Percentiles rank a stretch among this genome's conserved stretches.
Evolutionary conservation across 805 yeast genomes (phyloP).

Genomic region (Ogataea allantospora): DNA sequence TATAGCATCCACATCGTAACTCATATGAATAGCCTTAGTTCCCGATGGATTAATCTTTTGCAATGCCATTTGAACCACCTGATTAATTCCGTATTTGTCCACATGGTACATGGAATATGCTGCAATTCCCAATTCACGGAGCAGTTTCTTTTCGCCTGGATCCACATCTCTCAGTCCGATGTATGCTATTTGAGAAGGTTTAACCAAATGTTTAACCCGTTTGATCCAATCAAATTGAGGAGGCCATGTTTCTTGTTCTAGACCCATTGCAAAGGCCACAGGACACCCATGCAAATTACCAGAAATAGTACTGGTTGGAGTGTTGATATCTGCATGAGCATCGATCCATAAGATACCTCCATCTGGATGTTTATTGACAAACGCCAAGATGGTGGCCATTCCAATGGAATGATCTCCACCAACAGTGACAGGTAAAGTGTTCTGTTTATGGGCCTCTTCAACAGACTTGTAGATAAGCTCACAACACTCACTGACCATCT

Average conservation of each 20-base stretch:
- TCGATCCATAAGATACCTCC: constrained; percentile 94
- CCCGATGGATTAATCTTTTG: constrained; percentile 71
- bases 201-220: constrained; percentile 56
- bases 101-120: constrained; percentile 96
- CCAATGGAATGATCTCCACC: constrained; percentile 99
- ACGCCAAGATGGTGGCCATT: constrained; percentile 87
- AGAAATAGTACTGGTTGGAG: constrained; percentile 75
- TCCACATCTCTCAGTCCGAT: constrained; percentile 95
- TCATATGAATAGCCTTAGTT: constrained; percentile 74
- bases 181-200: constrained; percentile 74
- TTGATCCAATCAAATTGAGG: constrained; percentile 70
- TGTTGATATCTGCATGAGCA: constrained; percentile 97
- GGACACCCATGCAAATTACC: constrained; percentile 98
- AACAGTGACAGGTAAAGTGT: constrained; percentile 71
- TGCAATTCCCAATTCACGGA: constrained; percentile 67
- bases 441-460: constrained; percentile 43
- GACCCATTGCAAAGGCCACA: constrained; percentile 83
- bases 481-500: constrained; percentile 73
- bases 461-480: constrained; percentile 62
- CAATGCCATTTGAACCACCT: constrained; percentile 89
- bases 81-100: constrained; percentile 89
- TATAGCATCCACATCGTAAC: constrained; percentile 95
- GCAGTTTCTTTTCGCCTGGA: constrained; percentile 72
- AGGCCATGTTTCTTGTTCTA: constrained; percentile 66
- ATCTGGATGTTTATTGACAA: constrained; percentile 74